Evolutionary conservation across 2,329 filamentous ascomycete genomes (phyloP).

Genomic region (Coniochaeta sp.): DNA sequence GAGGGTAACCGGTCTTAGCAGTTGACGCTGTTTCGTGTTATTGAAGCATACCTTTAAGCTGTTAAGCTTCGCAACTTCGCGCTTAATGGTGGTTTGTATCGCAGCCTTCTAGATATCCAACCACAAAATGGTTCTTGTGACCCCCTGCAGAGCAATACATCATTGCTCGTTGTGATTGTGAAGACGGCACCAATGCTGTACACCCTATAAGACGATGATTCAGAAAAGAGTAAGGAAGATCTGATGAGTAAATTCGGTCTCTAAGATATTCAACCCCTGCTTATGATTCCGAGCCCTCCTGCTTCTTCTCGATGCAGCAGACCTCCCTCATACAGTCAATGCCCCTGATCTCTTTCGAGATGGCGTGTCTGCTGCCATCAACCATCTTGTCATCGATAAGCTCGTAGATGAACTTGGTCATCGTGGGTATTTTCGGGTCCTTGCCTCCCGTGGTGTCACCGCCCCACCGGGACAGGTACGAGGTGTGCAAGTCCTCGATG

Average conservation of each 20-base stretch:
- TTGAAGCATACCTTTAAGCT: too few species aligned
- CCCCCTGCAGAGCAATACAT: too few species aligned
- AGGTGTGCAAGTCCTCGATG: slow-evolving; percentile 25
- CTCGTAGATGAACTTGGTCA: slow-evolving; percentile 18
- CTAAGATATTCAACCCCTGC: neutral
- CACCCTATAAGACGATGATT: neutral
- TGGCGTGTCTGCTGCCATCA: slow-evolving; percentile 10
- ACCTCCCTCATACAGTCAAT: slow-evolving; percentile 22
- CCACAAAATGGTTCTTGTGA: too few species aligned
- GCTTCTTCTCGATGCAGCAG: slow-evolving; percentile 19
- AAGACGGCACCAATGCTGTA: too few species aligned
- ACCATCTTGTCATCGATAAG: slow-evolving; percentile 18
- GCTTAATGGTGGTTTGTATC: too few species aligned
- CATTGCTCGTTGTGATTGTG: too few species aligned
- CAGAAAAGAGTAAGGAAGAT: neutral
- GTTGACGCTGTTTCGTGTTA: too few species aligned
- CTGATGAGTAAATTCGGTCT: neutral
- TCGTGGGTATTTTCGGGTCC: slow-evolving; percentile 15
- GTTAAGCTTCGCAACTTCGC: too few species aligned
- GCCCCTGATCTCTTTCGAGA: slow-evolving; percentile 15
- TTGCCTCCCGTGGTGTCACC: slow-evolving; percentile 10
- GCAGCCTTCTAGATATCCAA: too few species aligned
- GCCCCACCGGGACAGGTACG: slow-evolving; percentile 16
- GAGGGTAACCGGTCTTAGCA: too few species aligned
- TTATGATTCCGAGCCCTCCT: neutral